phyloP scores from a whole-genome alignment of 2,329 filamentous ascomycete genomes.

The Allantophomopsis cytisporea region DNA sequence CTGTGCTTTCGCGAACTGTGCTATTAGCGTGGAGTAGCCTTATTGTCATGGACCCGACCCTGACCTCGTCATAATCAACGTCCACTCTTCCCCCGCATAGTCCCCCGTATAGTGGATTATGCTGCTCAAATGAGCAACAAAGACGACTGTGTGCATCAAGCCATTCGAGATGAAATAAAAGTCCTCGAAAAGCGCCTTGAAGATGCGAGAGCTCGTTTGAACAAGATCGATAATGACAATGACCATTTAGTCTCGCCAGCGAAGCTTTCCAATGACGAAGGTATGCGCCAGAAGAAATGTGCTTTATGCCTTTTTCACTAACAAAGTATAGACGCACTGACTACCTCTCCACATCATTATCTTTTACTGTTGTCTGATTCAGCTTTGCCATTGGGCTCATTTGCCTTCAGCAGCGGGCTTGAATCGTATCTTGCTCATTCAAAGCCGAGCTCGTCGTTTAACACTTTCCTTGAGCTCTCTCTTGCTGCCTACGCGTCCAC shows the following conservation, averaged over 20 bases:
- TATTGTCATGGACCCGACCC: too few species aligned
- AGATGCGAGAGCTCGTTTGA: slow-evolving; percentile 28
- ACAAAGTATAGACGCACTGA: slow-evolving; percentile 7
- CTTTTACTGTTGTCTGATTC: slow-evolving; percentile 71
- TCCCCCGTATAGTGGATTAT: slow-evolving; percentile 1
- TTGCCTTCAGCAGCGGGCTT: slow-evolving; percentile 72
- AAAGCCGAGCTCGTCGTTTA: slow-evolving; percentile 33
- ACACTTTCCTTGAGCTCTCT: slow-evolving; percentile 56
- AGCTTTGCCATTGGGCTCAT: slow-evolving; percentile 70
- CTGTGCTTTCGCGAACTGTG: too few species aligned
- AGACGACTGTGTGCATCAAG: slow-evolving; percentile 12
- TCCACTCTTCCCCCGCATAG: too few species aligned
- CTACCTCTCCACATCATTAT: slow-evolving; percentile 35
- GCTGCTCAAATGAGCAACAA: slow-evolving; percentile 10
- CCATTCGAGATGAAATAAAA: slow-evolving; percentile 36
- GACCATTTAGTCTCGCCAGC: background rate
- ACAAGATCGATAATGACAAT: slow-evolving; percentile 20
- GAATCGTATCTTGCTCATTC: slow-evolving; percentile 71
- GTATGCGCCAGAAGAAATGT: background rate
- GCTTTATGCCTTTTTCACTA: slow-evolving; percentile 3
- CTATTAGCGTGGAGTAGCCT: too few species aligned
- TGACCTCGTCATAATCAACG: too few species aligned
- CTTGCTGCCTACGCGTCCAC: slow-evolving; percentile 59
- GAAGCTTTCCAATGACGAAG: slow-evolving; percentile 1
- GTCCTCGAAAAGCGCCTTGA: slow-evolving; percentile 35